phyloP scores from a whole-genome alignment of 2,329 filamentous ascomycete species.

The Chaetomiaceae sp. region DNA sequence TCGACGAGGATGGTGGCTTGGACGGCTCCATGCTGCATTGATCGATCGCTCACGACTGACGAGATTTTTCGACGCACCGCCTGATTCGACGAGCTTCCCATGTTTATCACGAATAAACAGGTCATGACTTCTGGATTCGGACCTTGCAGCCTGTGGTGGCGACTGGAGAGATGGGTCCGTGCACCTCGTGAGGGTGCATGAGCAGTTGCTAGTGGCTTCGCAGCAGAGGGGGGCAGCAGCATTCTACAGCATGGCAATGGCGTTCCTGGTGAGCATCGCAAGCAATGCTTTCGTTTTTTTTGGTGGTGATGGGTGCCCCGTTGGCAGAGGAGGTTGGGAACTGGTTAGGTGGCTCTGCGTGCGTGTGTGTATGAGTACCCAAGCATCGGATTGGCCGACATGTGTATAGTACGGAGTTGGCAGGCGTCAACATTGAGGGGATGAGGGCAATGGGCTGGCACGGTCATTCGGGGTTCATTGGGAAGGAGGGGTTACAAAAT shows the following conservation, averaged over 20 bases:
- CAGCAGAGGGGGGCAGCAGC: constrained; percentile 1
- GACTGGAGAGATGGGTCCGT: too few relatives aligned
- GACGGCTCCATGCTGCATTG: constrained; percentile 58
- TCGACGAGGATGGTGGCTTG: constrained; percentile 73
- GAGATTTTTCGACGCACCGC: constrained; percentile 22
- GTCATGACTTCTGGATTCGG: background rate
- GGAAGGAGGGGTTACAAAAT: constrained; percentile 7
- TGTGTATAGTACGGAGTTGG: constrained; percentile 22
- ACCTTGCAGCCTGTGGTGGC: background rate
- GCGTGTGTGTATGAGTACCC: constrained; percentile 27
- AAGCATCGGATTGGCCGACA: constrained; percentile 25
- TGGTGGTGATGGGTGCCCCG: background rate
- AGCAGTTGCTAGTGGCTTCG: background rate
- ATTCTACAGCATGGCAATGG: constrained; percentile 21
- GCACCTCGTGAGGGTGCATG: too few relatives aligned
- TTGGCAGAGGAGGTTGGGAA: too few relatives aligned
- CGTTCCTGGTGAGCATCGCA: constrained; percentile 18
- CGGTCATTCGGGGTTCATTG: too few relatives aligned
- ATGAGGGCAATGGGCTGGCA: too few relatives aligned
- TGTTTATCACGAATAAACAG: background rate
- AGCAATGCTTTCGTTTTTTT: constrained; percentile 8
- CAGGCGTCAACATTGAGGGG: constrained; percentile 3
- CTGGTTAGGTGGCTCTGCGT: too few relatives aligned
- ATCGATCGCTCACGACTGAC: constrained; percentile 17
- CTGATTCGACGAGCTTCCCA: constrained; percentile 10